Percentiles rank a stretch among this genome's conserved stretches.
Conservation (phyloP, 2,329 filamentous ascomycete genomes). For the Tolypocladium inflatum region DNA sequence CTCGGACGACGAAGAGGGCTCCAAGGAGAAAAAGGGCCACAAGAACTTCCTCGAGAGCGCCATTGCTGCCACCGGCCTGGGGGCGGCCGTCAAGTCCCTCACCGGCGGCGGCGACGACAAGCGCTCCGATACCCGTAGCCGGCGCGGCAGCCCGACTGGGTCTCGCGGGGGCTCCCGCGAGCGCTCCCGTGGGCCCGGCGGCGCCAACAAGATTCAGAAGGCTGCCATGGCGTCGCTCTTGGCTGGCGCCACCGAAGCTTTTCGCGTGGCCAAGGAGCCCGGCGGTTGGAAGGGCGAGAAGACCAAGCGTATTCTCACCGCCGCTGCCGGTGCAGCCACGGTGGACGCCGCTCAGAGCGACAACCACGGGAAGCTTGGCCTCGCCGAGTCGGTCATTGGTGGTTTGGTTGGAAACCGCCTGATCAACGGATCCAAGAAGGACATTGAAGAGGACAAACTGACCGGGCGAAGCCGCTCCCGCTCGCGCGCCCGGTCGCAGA, state of each 20-base stretch:
- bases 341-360: conserved; percentile 69
- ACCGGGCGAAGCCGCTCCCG: conserved; percentile 61
- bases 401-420: conserved; percentile 80
- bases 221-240: conserved; percentile 85
- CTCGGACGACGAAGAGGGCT: conserved; percentile 44
- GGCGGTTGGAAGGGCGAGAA: conserved; percentile 88
- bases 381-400: conserved; percentile 80
- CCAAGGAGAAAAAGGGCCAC: conserved; percentile 48
- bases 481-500: conserved; percentile 52
- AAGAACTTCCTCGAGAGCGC: conserved; percentile 57
- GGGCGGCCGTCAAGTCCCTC: conserved; percentile 50
- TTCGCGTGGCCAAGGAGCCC: conserved; percentile 79
- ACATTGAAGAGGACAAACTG: conserved; percentile 50
- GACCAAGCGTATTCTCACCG: conserved; percentile 83
- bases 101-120: conserved; percentile 38
- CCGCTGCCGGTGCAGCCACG: conserved; percentile 75
- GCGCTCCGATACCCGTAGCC: conserved; percentile 33
- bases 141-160: conserved; percentile 33
- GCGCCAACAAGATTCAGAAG: conserved; percentile 60
- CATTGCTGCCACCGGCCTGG: conserved; percentile 51
- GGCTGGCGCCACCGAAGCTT: conserved; percentile 85
- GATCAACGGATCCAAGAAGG: conserved; percentile 67
- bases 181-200: conserved; percentile 34
- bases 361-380: conserved; percentile 71
- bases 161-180: conserved; percentile 46